Evolutionary conservation across 2,329 filamentous ascomycete genomes (phyloP).

Genomic region (Colletotrichum plurivorum): DNA sequence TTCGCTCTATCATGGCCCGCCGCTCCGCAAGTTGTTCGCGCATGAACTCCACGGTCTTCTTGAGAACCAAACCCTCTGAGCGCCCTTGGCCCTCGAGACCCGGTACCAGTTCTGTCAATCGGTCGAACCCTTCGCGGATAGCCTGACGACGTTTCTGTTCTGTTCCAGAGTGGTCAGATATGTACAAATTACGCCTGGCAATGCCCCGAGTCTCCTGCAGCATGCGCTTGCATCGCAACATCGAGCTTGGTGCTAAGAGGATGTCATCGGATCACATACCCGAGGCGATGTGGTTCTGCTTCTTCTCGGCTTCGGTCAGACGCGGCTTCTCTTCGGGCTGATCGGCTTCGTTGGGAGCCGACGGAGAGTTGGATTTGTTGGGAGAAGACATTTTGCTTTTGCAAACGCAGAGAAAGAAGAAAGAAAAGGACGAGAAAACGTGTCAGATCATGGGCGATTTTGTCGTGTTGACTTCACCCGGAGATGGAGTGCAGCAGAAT

Average conservation of each 20-base stretch:
- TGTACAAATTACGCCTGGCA: not conserved
- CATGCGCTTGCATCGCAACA: not conserved
- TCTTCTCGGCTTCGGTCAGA: constrained; percentile 68
- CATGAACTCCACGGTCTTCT: constrained; percentile 77
- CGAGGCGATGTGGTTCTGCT: constrained; percentile 69
- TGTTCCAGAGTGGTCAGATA: constrained; percentile 37
- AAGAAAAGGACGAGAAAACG: not conserved
- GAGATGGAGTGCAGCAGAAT: not conserved
- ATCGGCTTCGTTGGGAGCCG: constrained; percentile 30
- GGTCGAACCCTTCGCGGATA: constrained; percentile 88
- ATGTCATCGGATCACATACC: constrained; percentile 51
- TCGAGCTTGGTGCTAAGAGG: not conserved
- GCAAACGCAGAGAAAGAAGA: not conserved
- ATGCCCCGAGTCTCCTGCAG: not conserved
- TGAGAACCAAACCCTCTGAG: constrained; percentile 87
- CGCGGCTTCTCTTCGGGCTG: constrained; percentile 63
- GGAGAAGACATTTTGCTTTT: constrained; percentile 38
- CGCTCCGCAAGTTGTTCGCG: constrained; percentile 72
- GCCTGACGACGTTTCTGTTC: constrained; percentile 67
- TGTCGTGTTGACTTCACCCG: not conserved
- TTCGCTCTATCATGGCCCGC: constrained; percentile 68
- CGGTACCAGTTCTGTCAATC: constrained; percentile 83
- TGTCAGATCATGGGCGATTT: not conserved
- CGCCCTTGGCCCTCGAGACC: constrained; percentile 86
- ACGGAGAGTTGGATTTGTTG: constrained; percentile 40